A percentile compares a stretch with the other conserved stretches of the same genome.
phyloP scores from a whole-genome alignment of 192 early-diverging fungal species.

The Pilaira anomala region DNA sequence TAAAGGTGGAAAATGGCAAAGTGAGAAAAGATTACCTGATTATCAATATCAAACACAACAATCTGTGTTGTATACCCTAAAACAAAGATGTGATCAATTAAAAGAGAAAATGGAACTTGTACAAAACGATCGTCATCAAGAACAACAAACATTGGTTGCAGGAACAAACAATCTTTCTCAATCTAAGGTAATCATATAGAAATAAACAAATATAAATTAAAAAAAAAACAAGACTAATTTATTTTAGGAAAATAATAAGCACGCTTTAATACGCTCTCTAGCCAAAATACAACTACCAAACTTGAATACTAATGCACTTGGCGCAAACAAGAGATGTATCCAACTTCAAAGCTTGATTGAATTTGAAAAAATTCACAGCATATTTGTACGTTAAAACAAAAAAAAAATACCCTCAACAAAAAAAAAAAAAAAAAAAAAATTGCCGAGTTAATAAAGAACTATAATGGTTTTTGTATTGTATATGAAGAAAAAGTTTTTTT shows the following conservation, averaged over 20 bases:
- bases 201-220: background rate
- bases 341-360: conserved; percentile 26
- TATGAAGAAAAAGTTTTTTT: no score
- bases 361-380: conserved; percentile 29
- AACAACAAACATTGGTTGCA: background rate
- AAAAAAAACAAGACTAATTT: background rate
- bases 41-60: conserved; percentile 59
- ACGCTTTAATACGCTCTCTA: conserved; percentile 5
- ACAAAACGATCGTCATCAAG: background rate
- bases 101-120: conserved; percentile 21
- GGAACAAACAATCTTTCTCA: background rate
- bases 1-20: conserved; percentile 41
- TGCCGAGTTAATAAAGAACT: no score
- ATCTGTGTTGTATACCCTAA: conserved; percentile 49
- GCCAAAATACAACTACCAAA: conserved; percentile 28
- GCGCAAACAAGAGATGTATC: conserved; percentile 8
- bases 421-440: conserved; percentile 1
- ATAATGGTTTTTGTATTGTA: background rate
- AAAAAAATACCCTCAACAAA: background rate
- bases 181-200: conserved; percentile 4
- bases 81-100: conserved; percentile 50
- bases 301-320: conserved; percentile 7
- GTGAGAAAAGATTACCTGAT: conserved; percentile 41
- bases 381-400: conserved; percentile 25
- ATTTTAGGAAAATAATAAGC: background rate